Evolutionary conservation across 306 rosid genomes (phyloP).

Genomic region (Lathyrus tuberosus): DNA sequence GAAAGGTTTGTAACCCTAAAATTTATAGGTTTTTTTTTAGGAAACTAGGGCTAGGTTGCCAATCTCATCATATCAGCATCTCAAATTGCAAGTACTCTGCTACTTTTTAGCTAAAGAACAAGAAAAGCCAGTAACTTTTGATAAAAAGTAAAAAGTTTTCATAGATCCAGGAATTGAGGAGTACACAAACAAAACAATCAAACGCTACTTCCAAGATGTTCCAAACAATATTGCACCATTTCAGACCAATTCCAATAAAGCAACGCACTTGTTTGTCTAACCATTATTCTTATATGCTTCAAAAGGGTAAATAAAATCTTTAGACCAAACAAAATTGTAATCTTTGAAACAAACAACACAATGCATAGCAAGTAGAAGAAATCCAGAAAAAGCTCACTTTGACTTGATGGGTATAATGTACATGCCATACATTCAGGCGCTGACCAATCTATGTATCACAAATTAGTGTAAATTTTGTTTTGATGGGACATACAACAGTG

Average conservation of each 20-base stretch:
- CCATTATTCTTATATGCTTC: slow-evolving; percentile 5
- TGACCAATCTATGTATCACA: slow-evolving; percentile 30
- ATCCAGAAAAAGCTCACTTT: background rate
- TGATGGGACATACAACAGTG: background rate
- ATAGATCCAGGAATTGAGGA: background rate
- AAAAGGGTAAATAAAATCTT: slow-evolving; percentile 30
- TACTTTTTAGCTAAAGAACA: background rate
- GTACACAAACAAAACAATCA: background rate
- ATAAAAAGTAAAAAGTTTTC: background rate
- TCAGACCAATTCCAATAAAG: background rate
- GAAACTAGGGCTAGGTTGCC: too few species aligned
- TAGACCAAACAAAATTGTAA: background rate
- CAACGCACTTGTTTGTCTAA: too few species aligned
- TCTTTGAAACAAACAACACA: background rate
- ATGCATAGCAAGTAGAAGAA: background rate
- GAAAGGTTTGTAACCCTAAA: too few species aligned
- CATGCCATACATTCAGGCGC: slow-evolving; percentile 23
- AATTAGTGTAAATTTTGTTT: background rate
- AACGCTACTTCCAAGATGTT: background rate
- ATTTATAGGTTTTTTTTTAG: too few species aligned
- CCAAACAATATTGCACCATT: slow-evolving; percentile 22
- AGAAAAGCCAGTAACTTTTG: background rate
- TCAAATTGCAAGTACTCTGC: background rate
- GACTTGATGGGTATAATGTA: background rate
- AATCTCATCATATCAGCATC: too few species aligned